Conservation (phyloP, 768 basidiomycete species). For the Lactarius evosmus region DNA sequence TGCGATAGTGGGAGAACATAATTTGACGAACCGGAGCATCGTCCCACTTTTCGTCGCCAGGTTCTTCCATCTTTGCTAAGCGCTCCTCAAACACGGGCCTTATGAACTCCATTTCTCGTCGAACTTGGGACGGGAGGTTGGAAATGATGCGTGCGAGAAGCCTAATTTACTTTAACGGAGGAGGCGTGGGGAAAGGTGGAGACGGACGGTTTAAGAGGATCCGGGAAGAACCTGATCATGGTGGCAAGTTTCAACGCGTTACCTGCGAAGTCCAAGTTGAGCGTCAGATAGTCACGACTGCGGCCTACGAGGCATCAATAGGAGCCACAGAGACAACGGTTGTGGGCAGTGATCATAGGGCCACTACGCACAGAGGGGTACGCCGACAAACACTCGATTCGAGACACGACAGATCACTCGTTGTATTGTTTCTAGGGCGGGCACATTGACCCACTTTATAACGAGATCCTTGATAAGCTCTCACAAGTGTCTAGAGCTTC, state of each 20-base stretch:
- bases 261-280: constrained; percentile 36
- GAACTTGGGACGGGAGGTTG: constrained; percentile 20
- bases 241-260: constrained; percentile 32
- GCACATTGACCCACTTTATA: constrained; percentile 31
- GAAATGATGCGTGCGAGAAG: constrained; percentile 24
- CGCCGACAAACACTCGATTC: constrained; percentile 38
- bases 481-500: background rate
- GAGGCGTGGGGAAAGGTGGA: background rate
- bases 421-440: constrained; percentile 28
- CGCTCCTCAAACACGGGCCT: constrained; percentile 30
- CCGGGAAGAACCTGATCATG: constrained; percentile 36
- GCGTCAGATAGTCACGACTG: constrained; percentile 33
- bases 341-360: background rate
- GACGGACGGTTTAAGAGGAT: constrained; percentile 38
- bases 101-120: constrained; percentile 22
- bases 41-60: constrained; percentile 28
- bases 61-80: constrained; percentile 24
- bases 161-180: constrained; percentile 13
- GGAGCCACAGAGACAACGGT: background rate
- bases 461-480: constrained; percentile 30
- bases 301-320: constrained; percentile 30
- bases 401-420: constrained; percentile 33
- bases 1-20: background rate
- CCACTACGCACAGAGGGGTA: constrained; percentile 37
- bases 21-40: constrained; percentile 30